These are phyloP conservation scores for Paramecium sonneborni DNA, from an alignment of 73 alveolate species.

Conservation along the genomic window DNA sequence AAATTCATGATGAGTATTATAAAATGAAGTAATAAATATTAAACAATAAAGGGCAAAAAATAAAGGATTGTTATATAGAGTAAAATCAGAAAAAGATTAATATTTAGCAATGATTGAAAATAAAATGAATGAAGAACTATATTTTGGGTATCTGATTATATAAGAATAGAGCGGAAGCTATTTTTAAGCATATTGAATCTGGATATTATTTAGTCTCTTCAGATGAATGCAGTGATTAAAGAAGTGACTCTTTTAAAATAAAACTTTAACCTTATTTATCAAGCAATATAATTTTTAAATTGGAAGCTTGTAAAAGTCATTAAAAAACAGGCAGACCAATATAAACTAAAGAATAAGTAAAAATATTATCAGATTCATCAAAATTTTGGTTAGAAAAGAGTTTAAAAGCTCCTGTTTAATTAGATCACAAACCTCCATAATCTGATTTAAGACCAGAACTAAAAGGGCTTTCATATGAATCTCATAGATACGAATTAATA, in stretches of 20 bases:
- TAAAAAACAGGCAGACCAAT: slow-evolving; percentile 16
- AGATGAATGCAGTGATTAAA: neutral
- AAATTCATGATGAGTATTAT: slow-evolving; percentile 34
- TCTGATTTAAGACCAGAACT: neutral
- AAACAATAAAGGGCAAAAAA: neutral
- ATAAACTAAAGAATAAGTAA: neutral
- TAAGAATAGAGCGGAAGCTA: slow-evolving; percentile 39
- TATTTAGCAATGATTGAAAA: neutral
- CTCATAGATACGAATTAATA: neutral
- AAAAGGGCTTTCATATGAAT: neutral
- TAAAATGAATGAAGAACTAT: slow-evolving; percentile 41
- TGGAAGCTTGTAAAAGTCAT: neutral
- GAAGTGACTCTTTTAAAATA: slow-evolving; percentile 21
- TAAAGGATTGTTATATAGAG: neutral
- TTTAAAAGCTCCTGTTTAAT: neutral
- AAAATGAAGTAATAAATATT: neutral
- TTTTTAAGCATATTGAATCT: slow-evolving; percentile 39
- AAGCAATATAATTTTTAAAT: neutral
- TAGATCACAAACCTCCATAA: neutral
- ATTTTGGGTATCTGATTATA: slow-evolving; percentile 6
- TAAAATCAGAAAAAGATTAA: neutral
- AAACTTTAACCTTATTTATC: neutral
- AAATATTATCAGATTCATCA: neutral
- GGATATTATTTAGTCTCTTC: neutral
- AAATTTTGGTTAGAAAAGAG: slow-evolving; percentile 13